phyloP scores from a whole-genome alignment of 2,329 filamentous ascomycete genomes.

The Paraphoma chrysanthemicola region DNA sequence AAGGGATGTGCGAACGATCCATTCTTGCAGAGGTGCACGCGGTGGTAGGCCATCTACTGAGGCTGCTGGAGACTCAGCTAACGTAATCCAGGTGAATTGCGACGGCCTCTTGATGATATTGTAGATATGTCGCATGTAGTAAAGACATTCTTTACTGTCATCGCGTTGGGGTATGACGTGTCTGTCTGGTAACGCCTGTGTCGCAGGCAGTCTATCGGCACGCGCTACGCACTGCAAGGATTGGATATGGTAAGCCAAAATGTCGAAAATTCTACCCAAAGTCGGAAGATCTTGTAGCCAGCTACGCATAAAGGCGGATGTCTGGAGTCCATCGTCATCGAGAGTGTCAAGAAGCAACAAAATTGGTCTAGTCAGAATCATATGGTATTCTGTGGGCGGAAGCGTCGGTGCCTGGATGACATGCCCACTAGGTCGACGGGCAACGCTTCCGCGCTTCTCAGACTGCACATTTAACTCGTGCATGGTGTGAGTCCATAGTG shows the following conservation, averaged over 20 bases:
- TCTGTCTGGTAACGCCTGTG: conserved; percentile 1
- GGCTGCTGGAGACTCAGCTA: conserved; percentile 68
- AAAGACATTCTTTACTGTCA: conserved; percentile 77
- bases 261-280: conserved; percentile 56
- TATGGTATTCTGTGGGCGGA: conserved; percentile 65
- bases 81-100: conserved; percentile 72
- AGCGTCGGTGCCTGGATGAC: conserved; percentile 31
- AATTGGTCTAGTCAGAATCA: conserved; percentile 80
- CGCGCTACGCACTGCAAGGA: conserved; percentile 35
- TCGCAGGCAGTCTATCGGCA: conserved; percentile 24
- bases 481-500: conserved; percentile 81
- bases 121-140: conserved; percentile 77
- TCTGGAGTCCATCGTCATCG: conserved; percentile 72
- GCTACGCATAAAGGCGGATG: conserved; percentile 76
- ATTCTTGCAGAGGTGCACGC: conserved; percentile 65
- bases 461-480: conserved; percentile 46
- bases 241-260: conserved; percentile 41
- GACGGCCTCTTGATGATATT: conserved; percentile 74
- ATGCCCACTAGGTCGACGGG: conserved; percentile 40
- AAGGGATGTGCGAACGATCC: conserved; percentile 71
- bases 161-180: conserved; percentile 49
- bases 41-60: conserved; percentile 57
- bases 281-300: conserved; percentile 75
- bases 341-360: conserved; percentile 83
- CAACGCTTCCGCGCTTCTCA: conserved; percentile 39